Conservation (phyloP, 2,329 filamentous ascomycete species). For the Apiospora malaysiana region DNA sequence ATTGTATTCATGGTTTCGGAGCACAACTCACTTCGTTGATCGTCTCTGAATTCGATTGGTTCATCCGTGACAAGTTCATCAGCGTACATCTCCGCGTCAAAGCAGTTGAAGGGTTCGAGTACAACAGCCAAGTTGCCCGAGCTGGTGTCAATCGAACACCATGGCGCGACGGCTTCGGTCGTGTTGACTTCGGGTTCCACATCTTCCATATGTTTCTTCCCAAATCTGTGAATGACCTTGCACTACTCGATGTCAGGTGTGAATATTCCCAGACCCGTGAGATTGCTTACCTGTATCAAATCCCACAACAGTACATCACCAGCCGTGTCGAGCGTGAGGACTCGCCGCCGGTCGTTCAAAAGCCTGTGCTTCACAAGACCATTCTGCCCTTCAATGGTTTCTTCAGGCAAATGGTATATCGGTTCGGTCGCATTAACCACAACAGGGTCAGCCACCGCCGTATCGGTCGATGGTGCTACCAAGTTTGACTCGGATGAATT, state of each 20-base stretch:
- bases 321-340: conserved; percentile 90
- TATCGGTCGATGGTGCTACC: conserved; percentile 45
- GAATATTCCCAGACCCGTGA: background rate
- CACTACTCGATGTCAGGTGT: conserved; percentile 61
- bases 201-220: conserved; percentile 92
- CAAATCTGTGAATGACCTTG: conserved; percentile 86
- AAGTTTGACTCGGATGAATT: conserved; percentile 61
- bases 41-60: conserved; percentile 82
- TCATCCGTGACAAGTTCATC: conserved; percentile 82
- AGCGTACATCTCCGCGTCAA: conserved; percentile 96
- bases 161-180: conserved; percentile 86
- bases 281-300: conserved; percentile 71
- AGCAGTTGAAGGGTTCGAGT: conserved; percentile 92
- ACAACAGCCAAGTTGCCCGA: conserved; percentile 91
- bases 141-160: conserved; percentile 94
- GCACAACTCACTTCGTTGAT: conserved; percentile 78
- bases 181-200: conserved; percentile 88
- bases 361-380: conserved; percentile 92
- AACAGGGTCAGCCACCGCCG: conserved; percentile 59
- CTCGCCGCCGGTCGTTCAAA: conserved; percentile 87
- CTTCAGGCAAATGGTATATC: conserved; percentile 71
- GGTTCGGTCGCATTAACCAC: conserved; percentile 61
- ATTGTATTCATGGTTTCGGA: background rate
- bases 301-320: conserved; percentile 97
- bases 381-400: conserved; percentile 93